These are phyloP conservation scores for Heterobasidion irregulare DNA, from an alignment of 1,284 basidiomycete species.

Conservation along the genomic window DNA sequence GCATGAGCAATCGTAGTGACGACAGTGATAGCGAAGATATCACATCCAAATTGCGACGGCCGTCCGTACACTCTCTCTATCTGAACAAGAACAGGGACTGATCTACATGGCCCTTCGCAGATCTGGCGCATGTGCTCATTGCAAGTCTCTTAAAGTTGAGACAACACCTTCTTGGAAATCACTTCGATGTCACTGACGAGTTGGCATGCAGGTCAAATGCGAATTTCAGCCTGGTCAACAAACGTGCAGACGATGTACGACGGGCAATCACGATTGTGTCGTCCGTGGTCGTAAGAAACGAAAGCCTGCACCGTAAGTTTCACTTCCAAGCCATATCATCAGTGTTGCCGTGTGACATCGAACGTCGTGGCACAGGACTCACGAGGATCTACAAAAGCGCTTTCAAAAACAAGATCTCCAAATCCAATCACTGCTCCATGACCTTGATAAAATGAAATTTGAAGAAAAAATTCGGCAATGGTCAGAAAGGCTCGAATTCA, in stretches of 20 bases:
- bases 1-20: neutral
- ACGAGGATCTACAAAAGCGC: constrained; percentile 44
- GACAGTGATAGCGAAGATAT: neutral
- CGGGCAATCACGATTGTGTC: constrained; percentile 37
- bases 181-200: neutral
- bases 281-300: constrained; percentile 47
- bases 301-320: constrained; percentile 42
- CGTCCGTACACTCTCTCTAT: neutral
- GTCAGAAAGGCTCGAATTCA: constrained; percentile 23
- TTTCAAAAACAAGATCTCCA: constrained; percentile 38
- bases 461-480: constrained; percentile 33
- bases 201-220: constrained; percentile 36
- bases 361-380: constrained; percentile 30
- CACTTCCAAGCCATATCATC: neutral
- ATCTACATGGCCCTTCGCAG: constrained; percentile 7
- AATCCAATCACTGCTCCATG: constrained; percentile 36
- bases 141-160: constrained; percentile 49
- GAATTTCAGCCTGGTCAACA: constrained; percentile 34
- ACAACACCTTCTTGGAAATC: neutral
- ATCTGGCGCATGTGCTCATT: constrained; percentile 41
- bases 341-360: neutral
- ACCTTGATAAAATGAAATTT: constrained; percentile 36
- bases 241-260: constrained; percentile 38
- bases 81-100: too few species aligned
- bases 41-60: neutral